These are phyloP conservation scores for Neurospora sp. DNA, from an alignment of 2,329 filamentous ascomycete genomes.

Conservation along the genomic window DNA sequence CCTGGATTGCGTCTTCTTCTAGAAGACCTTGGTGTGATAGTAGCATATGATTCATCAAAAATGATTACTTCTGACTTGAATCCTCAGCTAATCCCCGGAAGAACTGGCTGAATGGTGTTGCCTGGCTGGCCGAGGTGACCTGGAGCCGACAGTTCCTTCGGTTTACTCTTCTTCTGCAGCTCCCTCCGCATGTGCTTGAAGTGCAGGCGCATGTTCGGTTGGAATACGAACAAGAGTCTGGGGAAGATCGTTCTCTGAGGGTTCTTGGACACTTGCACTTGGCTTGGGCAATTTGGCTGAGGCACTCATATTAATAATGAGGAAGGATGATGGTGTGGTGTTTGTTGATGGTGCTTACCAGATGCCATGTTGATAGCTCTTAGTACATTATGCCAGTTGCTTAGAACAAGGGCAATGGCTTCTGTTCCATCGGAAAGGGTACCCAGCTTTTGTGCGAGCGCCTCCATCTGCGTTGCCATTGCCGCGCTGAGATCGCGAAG, in stretches of 20 bases:
- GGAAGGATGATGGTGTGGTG: not conserved
- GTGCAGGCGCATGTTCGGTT: conserved; percentile 60
- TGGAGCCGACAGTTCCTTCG: not conserved
- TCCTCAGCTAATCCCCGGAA: not conserved
- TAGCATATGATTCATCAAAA: not conserved
- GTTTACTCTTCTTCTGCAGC: conserved; percentile 29
- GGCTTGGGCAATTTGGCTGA: conserved; percentile 61
- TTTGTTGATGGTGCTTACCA: conserved; percentile 37
- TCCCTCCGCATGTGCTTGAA: conserved; percentile 51
- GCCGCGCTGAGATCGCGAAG: conserved; percentile 69
- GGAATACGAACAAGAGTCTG: conserved; percentile 79
- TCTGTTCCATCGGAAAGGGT: conserved; percentile 76
- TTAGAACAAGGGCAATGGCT: conserved; percentile 76
- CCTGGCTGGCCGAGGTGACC: not conserved
- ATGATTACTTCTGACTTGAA: not conserved
- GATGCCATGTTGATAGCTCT: conserved; percentile 81
- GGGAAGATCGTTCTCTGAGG: conserved; percentile 44
- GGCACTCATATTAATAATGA: conserved; percentile 5
- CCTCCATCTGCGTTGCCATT: conserved; percentile 73
- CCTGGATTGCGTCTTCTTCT: not conserved
- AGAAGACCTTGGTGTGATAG: not conserved
- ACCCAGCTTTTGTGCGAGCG: conserved; percentile 64
- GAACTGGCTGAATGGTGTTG: not conserved
- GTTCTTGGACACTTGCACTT: conserved; percentile 30
- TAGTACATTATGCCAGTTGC: conserved; percentile 82